Evolutionary conservation across 768 basidiomycete genomes (phyloP).

Genomic region (Tricholoma terreum): DNA sequence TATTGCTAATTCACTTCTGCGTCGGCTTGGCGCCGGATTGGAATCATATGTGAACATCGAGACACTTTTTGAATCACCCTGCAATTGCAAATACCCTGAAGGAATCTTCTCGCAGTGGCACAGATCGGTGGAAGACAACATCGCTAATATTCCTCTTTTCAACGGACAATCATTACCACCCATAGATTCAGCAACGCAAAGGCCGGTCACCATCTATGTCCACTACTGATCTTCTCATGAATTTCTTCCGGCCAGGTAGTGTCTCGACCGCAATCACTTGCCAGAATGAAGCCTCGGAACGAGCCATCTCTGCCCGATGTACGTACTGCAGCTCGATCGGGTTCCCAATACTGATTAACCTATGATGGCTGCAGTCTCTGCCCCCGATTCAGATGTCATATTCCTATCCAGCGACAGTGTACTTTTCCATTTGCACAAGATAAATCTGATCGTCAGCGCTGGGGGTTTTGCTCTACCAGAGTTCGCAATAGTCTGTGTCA

Average conservation of each 20-base stretch:
- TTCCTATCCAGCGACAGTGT: slow-evolving; percentile 11
- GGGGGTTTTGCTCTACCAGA: slow-evolving; percentile 10
- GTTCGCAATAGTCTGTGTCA: background rate
- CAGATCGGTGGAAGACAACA: background rate
- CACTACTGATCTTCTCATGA: background rate
- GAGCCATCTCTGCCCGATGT: background rate
- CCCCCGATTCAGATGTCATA: slow-evolving; percentile 7
- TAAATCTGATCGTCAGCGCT: slow-evolving; percentile 6
- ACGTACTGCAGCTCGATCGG: background rate
- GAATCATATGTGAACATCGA: background rate
- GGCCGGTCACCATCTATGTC: background rate
- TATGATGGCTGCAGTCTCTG: background rate
- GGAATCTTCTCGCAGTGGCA: background rate
- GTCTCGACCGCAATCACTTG: background rate
- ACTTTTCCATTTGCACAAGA: slow-evolving; percentile 10
- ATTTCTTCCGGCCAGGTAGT: no score
- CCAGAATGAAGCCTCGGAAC: background rate
- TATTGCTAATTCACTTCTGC: background rate
- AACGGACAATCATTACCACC: background rate
- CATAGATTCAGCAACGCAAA: no score
- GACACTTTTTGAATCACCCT: background rate
- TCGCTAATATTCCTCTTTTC: background rate
- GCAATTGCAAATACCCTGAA: background rate
- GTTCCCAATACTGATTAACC: background rate
- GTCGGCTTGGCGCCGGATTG: background rate